phyloP scores from a whole-genome alignment of 2,329 filamentous ascomycete genomes.

The Penicillium sp. region DNA sequence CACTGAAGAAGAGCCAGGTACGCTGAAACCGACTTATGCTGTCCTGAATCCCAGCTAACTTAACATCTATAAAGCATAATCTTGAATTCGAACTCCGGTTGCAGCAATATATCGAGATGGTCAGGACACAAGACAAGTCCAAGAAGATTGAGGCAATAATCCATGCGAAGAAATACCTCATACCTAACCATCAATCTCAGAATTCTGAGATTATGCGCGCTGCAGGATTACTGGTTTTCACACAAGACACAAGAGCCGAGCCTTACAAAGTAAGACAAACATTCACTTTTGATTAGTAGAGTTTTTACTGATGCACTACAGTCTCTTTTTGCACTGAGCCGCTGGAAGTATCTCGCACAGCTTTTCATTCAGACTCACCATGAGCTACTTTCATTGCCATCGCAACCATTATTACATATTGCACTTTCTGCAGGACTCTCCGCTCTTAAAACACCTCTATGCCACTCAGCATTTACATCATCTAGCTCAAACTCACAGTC shows the following conservation, averaged over 20 bases:
- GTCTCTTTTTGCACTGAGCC: conserved; percentile 69
- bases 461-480: conserved; percentile 68
- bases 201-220: conserved; percentile 69
- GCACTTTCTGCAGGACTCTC: conserved; percentile 89
- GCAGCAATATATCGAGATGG: conserved; percentile 92
- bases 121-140: conserved; percentile 63
- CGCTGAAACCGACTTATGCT: conserved; percentile 25
- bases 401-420: conserved; percentile 81
- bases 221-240: conserved; percentile 76
- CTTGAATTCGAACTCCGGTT: conserved; percentile 91
- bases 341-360: conserved; percentile 74
- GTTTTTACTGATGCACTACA: conserved; percentile 31
- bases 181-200: conserved; percentile 67
- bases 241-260: conserved; percentile 59
- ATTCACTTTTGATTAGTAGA: background rate
- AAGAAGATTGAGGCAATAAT: conserved; percentile 74
- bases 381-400: conserved; percentile 76
- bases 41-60: background rate
- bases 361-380: conserved; percentile 87
- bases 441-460: conserved; percentile 91
- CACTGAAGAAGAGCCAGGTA: conserved; percentile 82
- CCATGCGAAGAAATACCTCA: conserved; percentile 80
- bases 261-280: conserved; percentile 57
- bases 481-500: conserved; percentile 54
- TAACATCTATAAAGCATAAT: conserved; percentile 58